Percentiles rank a stretch among this genome's conserved stretches.
Evolutionary conservation across 352 stramenopile species (phyloP).

Genomic region (Phytopythium oedochilum): DNA sequence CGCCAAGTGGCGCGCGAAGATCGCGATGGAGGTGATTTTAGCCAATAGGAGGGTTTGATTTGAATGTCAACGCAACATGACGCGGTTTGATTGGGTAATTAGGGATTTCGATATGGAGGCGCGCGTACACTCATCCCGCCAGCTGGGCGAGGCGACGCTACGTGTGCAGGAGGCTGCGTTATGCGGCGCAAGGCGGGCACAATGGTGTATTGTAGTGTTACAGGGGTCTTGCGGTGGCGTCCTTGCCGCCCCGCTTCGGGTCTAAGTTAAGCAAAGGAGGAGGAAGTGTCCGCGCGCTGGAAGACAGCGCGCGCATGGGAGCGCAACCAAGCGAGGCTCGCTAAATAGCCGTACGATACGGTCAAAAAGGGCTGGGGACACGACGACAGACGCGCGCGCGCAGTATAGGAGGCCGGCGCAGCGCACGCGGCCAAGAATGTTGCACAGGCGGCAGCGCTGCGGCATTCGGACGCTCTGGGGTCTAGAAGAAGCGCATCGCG

Average conservation of each 20-base stretch:
- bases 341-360: neutral
- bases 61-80: too few species aligned
- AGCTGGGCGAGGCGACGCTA: too few species aligned
- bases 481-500: constrained; percentile 48
- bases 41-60: neutral
- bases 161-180: neutral
- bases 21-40: neutral
- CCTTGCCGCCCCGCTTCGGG: neutral
- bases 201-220: neutral
- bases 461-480: neutral
- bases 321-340: neutral
- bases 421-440: neutral
- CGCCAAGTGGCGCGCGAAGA: neutral
- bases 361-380: neutral
- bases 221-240: neutral
- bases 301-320: too few species aligned
- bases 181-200: neutral
- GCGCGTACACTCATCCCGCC: constrained; percentile 1
- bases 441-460: neutral
- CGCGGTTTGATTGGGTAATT: neutral
- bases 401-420: neutral
- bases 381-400: neutral
- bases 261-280: neutral
- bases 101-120: neutral
- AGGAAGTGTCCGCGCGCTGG: too few species aligned